Base-by-base conservation (phyloP, 2,329 filamentous ascomycete species). In the Chaetomium sp. region DNA sequence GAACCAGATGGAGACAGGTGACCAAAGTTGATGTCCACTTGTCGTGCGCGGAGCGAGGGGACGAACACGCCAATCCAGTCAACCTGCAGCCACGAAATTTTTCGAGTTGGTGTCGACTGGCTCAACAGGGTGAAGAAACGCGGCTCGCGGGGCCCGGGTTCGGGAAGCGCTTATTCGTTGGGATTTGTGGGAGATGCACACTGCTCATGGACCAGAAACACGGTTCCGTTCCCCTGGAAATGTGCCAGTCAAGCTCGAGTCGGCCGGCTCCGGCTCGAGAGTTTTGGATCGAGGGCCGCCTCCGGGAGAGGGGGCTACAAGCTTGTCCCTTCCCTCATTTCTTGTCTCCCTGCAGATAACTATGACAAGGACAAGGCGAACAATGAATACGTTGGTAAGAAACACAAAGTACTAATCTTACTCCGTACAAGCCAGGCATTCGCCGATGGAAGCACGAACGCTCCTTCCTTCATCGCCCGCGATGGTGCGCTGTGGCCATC, bases 61-160 rank as follows among this genome's bases (percentile, higher is more conserved):
- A 43, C 47, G 34, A 52, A 45, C 43, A 45, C 52, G 47, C 61
- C 57, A 43, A 19, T 61, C 62, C 59, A 55, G 60, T 59, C 60
- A 55, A 58, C 55, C 53, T 64, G 62, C 62, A 64, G 62, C 48
- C 50, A 49, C 49, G 52, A 48, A 45, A 43, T 38, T 59, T 45
- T 59, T 46, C 45, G 51, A 45, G 44, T 49, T 45, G 43, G 41
- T 38, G 19, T 55, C 43, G 41, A 40, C 54, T 53, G 42, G 45
- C 36, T 52, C 33, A 48, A 11, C 12, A 6, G 42, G 32, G 51
- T 45, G 41, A 27, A 41, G 40, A 35, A 45, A 46, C 47, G 48
- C 33, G 47, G 36, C 45, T 41, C 56, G 42, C 44, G 35, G 49
- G 44, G 42, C 34, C 38, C 42, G 45, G 36, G 27, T 38, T 54